phyloP scores from a whole-genome alignment of 2,329 filamentous ascomycete genomes.

The Pestalotiopsis sp. region DNA sequence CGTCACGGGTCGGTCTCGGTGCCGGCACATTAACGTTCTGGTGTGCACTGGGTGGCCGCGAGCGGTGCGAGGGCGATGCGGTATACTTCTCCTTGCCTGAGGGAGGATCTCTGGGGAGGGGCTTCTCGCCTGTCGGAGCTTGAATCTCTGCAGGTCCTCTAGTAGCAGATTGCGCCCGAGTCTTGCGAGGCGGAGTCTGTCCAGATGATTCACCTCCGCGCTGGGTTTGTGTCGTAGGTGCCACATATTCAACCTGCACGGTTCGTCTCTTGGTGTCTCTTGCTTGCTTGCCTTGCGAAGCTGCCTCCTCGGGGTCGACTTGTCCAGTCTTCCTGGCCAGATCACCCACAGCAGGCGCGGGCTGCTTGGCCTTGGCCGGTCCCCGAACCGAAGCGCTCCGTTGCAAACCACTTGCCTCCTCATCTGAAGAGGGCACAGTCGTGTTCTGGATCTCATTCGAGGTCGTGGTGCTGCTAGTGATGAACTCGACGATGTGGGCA shows the following conservation, averaged over 20 bases:
- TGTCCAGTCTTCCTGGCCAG: conserved; percentile 75
- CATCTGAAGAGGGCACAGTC: conserved; percentile 64
- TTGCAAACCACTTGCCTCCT: conserved; percentile 64
- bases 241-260: conserved; percentile 96
- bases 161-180: conserved; percentile 56
- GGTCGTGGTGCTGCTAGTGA: conserved; percentile 92
- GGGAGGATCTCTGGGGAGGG: conserved; percentile 61
- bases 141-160: conserved; percentile 52
- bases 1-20: conserved; percentile 49
- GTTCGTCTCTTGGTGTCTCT: conserved; percentile 92
- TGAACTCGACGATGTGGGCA: conserved; percentile 93
- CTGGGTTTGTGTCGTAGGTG: conserved; percentile 82
- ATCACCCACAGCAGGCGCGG: conserved; percentile 58
- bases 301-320: conserved; percentile 66
- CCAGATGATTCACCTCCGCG: conserved; percentile 57
- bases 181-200: conserved; percentile 34
- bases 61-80: conserved; percentile 32
- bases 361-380: conserved; percentile 69
- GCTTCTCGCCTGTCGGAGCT: conserved; percentile 53
- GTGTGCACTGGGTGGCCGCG: conserved; percentile 52
- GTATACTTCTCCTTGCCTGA: conserved; percentile 45
- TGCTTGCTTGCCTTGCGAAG: conserved; percentile 60
- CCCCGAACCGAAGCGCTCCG: conserved; percentile 93
- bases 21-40: conserved; percentile 47
- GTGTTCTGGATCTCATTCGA: conserved; percentile 83